These are phyloP conservation scores for Salvia miltiorrhiza DNA, from an alignment of 257 asterid genomes.

Conservation along the genomic window DNA sequence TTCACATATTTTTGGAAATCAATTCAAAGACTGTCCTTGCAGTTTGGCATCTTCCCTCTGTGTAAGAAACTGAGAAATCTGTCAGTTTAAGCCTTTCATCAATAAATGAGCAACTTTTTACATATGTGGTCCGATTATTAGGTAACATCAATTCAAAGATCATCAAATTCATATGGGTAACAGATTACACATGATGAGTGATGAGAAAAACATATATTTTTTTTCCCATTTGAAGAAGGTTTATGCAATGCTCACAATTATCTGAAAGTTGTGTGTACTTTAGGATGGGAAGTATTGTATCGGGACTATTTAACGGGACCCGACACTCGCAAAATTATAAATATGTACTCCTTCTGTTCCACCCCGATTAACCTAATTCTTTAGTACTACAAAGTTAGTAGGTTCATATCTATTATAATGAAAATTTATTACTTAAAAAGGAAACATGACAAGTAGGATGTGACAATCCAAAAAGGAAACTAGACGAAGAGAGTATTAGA, in stretches of 20 bases:
- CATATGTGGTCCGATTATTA: slow-evolving; percentile 27
- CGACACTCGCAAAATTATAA: not conserved
- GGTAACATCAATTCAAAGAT: slow-evolving; percentile 21
- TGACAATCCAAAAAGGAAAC: no score
- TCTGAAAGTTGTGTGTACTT: not conserved
- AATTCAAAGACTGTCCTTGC: slow-evolving; percentile 27
- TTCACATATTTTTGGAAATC: slow-evolving; percentile 19
- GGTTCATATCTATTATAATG: no score
- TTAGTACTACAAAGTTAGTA: no score
- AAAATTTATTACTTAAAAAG: no score
- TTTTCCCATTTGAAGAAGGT: not conserved
- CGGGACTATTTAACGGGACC: not conserved
- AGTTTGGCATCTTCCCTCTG: slow-evolving; percentile 36
- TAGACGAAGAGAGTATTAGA: no score
- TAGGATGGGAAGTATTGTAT: not conserved
- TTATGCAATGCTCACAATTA: not conserved
- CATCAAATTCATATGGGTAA: slow-evolving; percentile 1
- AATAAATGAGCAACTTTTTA: slow-evolving; percentile 27
- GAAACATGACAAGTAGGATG: no score
- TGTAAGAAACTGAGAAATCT: slow-evolving; percentile 30
- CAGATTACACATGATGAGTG: not conserved
- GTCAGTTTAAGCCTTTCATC: slow-evolving; percentile 29
- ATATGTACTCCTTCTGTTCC: no score
- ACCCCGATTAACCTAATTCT: no score
- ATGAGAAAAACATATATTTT: no score